Evolutionary conservation across 2,329 filamentous ascomycete genomes (phyloP).

Genomic region (Pyrenophora tritici-repentis): DNA sequence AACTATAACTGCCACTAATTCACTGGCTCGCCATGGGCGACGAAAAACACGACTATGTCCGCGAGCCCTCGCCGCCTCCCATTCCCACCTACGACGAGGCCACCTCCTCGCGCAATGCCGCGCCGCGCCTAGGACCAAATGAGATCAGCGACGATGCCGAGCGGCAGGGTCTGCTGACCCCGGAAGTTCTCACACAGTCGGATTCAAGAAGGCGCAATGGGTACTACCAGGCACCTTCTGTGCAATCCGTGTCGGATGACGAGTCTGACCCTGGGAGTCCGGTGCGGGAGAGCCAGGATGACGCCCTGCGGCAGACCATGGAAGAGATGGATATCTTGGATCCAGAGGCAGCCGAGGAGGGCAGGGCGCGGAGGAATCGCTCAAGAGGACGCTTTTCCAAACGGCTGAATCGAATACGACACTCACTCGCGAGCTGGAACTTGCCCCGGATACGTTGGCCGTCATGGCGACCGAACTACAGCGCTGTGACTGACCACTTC

Average conservation of each 20-base stretch:
- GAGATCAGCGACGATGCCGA: constrained; percentile 73
- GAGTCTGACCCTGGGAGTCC: constrained; percentile 56
- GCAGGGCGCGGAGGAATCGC: constrained; percentile 33
- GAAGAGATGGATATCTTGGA: constrained; percentile 66
- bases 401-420: constrained; percentile 60
- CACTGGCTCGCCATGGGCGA: constrained; percentile 39
- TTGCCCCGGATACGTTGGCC: constrained; percentile 51
- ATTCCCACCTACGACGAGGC: constrained; percentile 88
- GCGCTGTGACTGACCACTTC: constrained; percentile 42
- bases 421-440: constrained; percentile 62
- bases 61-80: constrained; percentile 60
- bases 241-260: constrained; percentile 74
- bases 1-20: constrained; percentile 16
- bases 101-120: constrained; percentile 59
- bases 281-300: constrained; percentile 59
- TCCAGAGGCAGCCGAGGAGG: constrained; percentile 41
- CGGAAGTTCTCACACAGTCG: constrained; percentile 46
- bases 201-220: constrained; percentile 44
- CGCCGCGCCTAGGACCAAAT: constrained; percentile 59
- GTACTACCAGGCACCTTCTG: constrained; percentile 77
- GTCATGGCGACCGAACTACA: constrained; percentile 26
- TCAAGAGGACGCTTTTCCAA: constrained; percentile 57
- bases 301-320: constrained; percentile 74
- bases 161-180: constrained; percentile 73
- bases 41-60: constrained; percentile 49